These are phyloP conservation scores for Penicillium sp. DNA, from an alignment of 2,329 filamentous ascomycete species.

Conservation along the genomic window DNA sequence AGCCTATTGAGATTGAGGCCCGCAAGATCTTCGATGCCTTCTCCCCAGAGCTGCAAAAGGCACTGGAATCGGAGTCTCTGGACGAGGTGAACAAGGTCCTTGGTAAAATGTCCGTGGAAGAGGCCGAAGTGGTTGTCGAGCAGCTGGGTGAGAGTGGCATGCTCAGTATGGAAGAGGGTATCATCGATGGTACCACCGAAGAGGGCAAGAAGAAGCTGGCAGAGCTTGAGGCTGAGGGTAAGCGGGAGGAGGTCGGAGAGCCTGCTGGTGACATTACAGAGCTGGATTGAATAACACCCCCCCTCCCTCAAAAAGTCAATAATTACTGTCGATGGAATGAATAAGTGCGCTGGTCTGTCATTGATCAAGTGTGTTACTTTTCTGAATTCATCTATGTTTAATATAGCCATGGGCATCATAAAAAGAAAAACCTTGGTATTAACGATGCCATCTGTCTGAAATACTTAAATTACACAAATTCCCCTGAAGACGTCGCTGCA, in stretches of 20 bases:
- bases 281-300: conserved; percentile 35
- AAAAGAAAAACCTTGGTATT: conserved; percentile 19
- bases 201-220: conserved; percentile 76
- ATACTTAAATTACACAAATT: conserved; percentile 28
- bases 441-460: conserved; percentile 25
- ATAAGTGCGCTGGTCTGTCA: background rate
- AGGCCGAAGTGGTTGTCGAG: conserved; percentile 81
- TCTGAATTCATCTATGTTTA: background rate
- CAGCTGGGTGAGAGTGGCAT: conserved; percentile 82
- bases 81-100: conserved; percentile 87
- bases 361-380: background rate
- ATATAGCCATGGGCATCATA: background rate
- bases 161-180: conserved; percentile 85
- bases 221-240: conserved; percentile 65
- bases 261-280: conserved; percentile 51
- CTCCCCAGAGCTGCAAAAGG: conserved; percentile 74
- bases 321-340: background rate
- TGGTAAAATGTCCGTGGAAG: conserved; percentile 82
- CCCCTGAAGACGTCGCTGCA: conserved; percentile 22
- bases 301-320: background rate
- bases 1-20: conserved; percentile 61
- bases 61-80: conserved; percentile 82
- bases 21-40: conserved; percentile 82
- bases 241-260: conserved; percentile 44
- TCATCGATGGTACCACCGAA: conserved; percentile 92